These are phyloP conservation scores for Argentina anserina DNA, from an alignment of 306 rosid species.

Conservation along the genomic window DNA sequence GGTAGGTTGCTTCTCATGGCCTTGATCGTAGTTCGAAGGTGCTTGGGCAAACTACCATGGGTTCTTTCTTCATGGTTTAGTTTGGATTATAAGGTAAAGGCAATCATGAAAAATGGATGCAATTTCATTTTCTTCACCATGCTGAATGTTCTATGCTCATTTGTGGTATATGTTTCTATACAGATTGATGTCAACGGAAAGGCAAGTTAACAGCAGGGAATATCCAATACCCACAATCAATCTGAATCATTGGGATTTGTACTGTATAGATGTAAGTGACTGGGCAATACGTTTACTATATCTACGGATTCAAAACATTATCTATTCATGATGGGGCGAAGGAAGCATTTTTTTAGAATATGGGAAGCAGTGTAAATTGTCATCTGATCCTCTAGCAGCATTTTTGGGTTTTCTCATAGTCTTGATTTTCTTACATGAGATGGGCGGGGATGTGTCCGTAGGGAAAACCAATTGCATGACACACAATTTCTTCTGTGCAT, in stretches of 20 bases:
- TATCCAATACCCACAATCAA: constrained; percentile 1
- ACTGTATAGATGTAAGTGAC: constrained; percentile 8
- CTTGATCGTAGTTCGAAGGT: constrained; percentile 94
- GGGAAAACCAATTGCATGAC: too few relatives aligned
- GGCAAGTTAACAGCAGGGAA: background rate
- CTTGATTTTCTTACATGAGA: too few relatives aligned
- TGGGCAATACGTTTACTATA: background rate
- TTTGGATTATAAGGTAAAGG: constrained; percentile 27
- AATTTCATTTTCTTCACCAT: background rate
- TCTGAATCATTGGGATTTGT: background rate
- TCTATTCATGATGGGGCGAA: background rate
- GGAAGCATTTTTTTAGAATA: background rate
- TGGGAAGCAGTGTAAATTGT: background rate
- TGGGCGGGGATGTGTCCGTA: too few relatives aligned
- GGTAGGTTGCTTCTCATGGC: constrained; percentile 97
- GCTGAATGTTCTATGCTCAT: constrained; percentile 5
- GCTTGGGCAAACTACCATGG: constrained; percentile 92
- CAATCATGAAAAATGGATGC: constrained; percentile 1
- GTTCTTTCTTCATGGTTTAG: constrained; percentile 77
- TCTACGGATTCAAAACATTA: background rate
- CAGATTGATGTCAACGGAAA: background rate
- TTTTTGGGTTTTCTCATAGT: background rate
- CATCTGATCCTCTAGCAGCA: background rate
- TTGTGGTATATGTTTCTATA: background rate
- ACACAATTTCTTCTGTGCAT: too few relatives aligned